phyloP scores from a whole-genome alignment of 2,329 filamentous ascomycete genomes.

The Paecilomyces sp. region DNA sequence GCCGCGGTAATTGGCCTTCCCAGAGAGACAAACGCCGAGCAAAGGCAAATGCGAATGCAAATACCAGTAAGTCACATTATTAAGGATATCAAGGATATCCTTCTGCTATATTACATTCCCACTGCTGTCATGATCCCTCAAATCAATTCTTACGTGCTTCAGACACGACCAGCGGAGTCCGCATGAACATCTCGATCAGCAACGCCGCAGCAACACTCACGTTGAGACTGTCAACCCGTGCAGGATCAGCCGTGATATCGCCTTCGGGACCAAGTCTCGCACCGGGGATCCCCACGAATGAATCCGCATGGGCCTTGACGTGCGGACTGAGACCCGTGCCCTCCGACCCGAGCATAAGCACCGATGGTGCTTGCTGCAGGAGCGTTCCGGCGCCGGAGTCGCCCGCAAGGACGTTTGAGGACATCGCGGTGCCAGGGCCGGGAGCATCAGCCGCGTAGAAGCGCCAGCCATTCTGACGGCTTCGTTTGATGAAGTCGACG shows the following conservation, averaged over 20 bases:
- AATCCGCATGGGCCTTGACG: slow-evolving; percentile 60
- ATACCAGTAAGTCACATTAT: neutral
- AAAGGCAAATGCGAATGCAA: neutral
- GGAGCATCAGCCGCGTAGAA: slow-evolving; percentile 66
- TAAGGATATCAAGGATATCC: neutral
- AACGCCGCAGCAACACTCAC: slow-evolving; percentile 82
- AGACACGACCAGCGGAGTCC: slow-evolving; percentile 21
- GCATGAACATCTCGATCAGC: slow-evolving; percentile 43
- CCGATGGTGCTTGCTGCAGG: slow-evolving; percentile 56
- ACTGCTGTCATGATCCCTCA: slow-evolving; percentile 9
- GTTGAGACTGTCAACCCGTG: slow-evolving; percentile 80
- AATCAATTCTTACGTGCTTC: slow-evolving; percentile 11
- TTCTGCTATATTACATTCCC: slow-evolving; percentile 4
- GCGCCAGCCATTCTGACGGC: slow-evolving; percentile 67
- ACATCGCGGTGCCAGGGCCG: slow-evolving; percentile 13
- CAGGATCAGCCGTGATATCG: slow-evolving; percentile 25
- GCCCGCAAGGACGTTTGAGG: neutral
- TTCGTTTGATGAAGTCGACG: slow-evolving; percentile 61
- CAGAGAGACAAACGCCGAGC: neutral
- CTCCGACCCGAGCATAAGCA: slow-evolving; percentile 79
- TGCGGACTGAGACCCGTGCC: slow-evolving; percentile 63
- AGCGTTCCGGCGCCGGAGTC: slow-evolving; percentile 15
- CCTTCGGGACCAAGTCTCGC: slow-evolving; percentile 36
- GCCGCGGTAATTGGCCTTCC: neutral
- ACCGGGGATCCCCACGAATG: slow-evolving; percentile 55